Evolutionary conservation across 1,139 yeast species (phyloP).

Genomic region (Yamadazyma diospyri): DNA sequence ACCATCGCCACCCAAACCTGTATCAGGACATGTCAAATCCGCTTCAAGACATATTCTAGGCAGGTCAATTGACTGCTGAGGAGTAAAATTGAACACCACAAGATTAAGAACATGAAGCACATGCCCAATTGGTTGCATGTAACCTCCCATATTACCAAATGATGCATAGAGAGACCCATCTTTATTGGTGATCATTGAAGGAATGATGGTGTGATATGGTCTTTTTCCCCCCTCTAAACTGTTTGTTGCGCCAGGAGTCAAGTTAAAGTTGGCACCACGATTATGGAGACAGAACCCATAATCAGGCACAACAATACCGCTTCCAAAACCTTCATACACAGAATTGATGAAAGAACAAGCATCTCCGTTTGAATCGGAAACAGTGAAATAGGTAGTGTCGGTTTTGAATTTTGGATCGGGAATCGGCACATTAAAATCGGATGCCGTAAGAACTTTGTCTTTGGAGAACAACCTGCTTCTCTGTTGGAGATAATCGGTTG

Average conservation of each 20-base stretch:
- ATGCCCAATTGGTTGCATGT: constrained; percentile 85
- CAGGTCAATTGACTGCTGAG: constrained; percentile 74
- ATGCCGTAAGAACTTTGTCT: constrained; percentile 37
- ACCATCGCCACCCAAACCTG: constrained; percentile 63
- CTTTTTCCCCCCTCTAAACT: constrained; percentile 67
- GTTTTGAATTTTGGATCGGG: constrained; percentile 65
- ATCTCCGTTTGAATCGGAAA: constrained; percentile 67
- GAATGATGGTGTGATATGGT: constrained; percentile 82
- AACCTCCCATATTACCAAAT: constrained; percentile 87
- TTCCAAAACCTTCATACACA: constrained; percentile 68
- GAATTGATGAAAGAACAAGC: constrained; percentile 83
- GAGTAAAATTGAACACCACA: constrained; percentile 58
- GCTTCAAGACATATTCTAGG: constrained; percentile 69
- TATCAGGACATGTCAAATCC: constrained; percentile 33
- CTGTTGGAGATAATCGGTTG: constrained; percentile 41
- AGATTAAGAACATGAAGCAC: constrained; percentile 73
- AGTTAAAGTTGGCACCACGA: constrained; percentile 73
- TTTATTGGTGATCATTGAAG: constrained; percentile 59
- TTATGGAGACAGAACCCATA: constrained; percentile 73
- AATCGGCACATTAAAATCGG: constrained; percentile 47
- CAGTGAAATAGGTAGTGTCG: constrained; percentile 76
- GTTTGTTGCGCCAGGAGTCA: constrained; percentile 56
- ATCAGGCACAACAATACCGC: constrained; percentile 64
- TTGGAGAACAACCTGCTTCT: constrained; percentile 48
- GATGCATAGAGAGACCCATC: constrained; percentile 55